Conservation (phyloP, 352 stramenopile genomes). For the Globisporangium cylindrosporum region DNA sequence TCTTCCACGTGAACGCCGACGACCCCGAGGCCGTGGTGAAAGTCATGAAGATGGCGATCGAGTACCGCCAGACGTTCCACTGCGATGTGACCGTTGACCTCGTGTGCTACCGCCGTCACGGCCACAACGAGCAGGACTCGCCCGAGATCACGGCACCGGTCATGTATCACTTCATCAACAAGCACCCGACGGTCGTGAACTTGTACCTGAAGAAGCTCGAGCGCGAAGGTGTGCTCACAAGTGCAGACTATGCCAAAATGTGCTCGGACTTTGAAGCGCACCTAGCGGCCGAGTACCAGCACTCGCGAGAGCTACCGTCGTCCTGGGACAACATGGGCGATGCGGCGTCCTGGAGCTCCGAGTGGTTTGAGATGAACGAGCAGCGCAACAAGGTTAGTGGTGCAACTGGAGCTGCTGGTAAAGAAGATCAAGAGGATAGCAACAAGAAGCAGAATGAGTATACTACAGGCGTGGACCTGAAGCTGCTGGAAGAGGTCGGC, state of each 20-base stretch:
- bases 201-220: conserved; percentile 75
- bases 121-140: conserved; percentile 97
- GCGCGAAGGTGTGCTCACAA: conserved; percentile 47
- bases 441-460: conserved; percentile 9
- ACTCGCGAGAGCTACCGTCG: conserved; percentile 64
- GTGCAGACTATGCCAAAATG: conserved; percentile 45
- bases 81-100: conserved; percentile 98
- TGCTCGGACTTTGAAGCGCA: conserved; percentile 64
- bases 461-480: conserved; percentile 64
- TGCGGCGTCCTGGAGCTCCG: conserved; percentile 55
- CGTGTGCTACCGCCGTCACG: conserved; percentile 97
- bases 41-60: conserved; percentile 91
- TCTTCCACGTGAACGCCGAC: conserved; percentile 97
- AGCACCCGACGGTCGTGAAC: conserved; percentile 77
- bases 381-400: conserved; percentile 4
- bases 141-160: conserved; percentile 86
- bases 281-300: conserved; percentile 65
- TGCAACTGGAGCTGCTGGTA: background rate
- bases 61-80: conserved; percentile 90
- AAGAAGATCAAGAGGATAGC: background rate
- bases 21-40: conserved; percentile 92
- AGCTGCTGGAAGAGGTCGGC: conserved; percentile 73
- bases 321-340: conserved; percentile 76
- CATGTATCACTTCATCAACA: conserved; percentile 91
- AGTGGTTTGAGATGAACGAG: conserved; percentile 47